Base-by-base conservation (phyloP, 2,329 filamentous ascomycete species). In the Trichoderma breve region DNA sequence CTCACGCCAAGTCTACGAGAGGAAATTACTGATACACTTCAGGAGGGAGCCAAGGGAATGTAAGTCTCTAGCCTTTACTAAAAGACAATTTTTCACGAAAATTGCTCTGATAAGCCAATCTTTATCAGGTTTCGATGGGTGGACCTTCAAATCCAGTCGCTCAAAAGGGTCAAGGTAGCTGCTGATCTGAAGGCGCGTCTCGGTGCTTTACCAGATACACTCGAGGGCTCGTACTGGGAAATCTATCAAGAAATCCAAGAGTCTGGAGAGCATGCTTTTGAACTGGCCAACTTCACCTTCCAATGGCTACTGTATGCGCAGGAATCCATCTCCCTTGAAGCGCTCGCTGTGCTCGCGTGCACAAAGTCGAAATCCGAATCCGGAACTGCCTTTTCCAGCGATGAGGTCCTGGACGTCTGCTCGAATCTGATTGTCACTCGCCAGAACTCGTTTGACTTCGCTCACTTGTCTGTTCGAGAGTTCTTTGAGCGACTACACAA, bases 91-190 rank as follows among this genome's bases (percentile, higher is more conserved):
- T 39, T 18, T 14, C 36, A n/a, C 6, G 47, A 39, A 28, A 3
- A 26, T 28, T 60, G 53, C 53, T 47, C 53, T 43, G 12, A 60
- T n/a, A 8, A 58, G n/a, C 26, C 24, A n/a, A 36, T 21, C 11
- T 18, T 60, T 3, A 21, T n/a, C 53, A 68, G 65, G 65, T 69
- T 69, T 60, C 65, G 65, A 39, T 69, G 65, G 65, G 65, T 60
- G 1, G 65, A 47, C 36, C 65, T 69, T 28, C 65, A 69, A 36
- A 69, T 69, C 24, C 51, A 57, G 26, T 57, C 51, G 9, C 32
- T 69, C 2, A 39, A 55, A 28, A 24, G 65, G 30, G 51, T 58
- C 12, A 69, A 69, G 30, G 51, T 60, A n/a, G 65, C 51, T 47
- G 65, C 51, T 26, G 65, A 57, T 69, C n/a, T 69, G n/a, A 47